These are phyloP conservation scores for Lachnellula willkommii DNA, from an alignment of 2,329 filamentous ascomycete species.

Conservation along the genomic window DNA sequence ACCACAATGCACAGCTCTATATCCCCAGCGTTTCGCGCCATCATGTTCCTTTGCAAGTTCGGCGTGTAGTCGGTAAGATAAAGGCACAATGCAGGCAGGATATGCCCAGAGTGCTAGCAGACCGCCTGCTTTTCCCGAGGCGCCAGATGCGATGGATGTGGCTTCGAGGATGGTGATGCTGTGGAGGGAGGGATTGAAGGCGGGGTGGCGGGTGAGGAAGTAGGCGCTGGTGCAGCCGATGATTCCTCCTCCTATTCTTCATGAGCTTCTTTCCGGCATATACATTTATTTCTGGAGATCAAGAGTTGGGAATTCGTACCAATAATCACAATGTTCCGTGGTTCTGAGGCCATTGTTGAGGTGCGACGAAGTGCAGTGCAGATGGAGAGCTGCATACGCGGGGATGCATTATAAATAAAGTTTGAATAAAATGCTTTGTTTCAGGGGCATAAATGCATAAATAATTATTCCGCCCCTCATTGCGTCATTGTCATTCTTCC, in stretches of 20 bases:
- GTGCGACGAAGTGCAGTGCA: not conserved
- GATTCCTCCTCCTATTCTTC: constrained; percentile 63
- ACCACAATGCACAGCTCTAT: constrained; percentile 72
- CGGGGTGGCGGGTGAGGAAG: constrained; percentile 79
- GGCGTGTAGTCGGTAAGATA: constrained; percentile 78
- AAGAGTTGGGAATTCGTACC: constrained; percentile 32
- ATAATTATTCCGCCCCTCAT: not conserved
- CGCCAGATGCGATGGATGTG: constrained; percentile 76
- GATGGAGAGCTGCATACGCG: not conserved
- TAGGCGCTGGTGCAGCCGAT: constrained; percentile 91
- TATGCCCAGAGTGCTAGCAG: constrained; percentile 90
- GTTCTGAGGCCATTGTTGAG: constrained; percentile 14
- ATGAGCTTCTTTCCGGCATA: not conserved
- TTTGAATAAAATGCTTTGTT: not conserved
- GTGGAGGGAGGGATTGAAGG: constrained; percentile 69
- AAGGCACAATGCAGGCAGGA: constrained; percentile 72
- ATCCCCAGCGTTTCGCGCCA: constrained; percentile 79
- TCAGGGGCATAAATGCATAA: not conserved
- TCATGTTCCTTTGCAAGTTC: constrained; percentile 80
- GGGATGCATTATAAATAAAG: not conserved
- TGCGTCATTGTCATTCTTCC: not conserved
- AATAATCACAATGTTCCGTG: constrained; percentile 31
- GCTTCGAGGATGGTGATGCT: constrained; percentile 85
- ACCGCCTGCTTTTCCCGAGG: constrained; percentile 91
- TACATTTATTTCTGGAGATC: constrained; percentile 53